Evolutionary conservation across 306 rosid species (phyloP), one percentile per base, ranked within the genome.

Genomic region (Trifolium pratense): DNA sequence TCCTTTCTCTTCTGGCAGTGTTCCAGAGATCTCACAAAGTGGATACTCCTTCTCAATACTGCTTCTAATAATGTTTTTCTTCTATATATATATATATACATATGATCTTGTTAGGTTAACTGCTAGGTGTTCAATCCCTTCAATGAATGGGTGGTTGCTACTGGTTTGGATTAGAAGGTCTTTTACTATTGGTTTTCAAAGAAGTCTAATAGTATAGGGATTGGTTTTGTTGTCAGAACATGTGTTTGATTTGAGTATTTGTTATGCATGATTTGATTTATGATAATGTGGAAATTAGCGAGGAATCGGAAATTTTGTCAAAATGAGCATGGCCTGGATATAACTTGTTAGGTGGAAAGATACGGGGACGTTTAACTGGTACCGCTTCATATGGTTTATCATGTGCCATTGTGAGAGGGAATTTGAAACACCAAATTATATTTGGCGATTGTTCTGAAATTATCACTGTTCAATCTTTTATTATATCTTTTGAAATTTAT

Each of bases 81-180:
- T 29, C 32, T 29, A 29, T 29, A 29, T 29, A 29, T 29, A 29
- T 29, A 29, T 4, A 29, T 25, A 25, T 0, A 13, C 14, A 31
- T 5, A 65, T 68, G 51, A 48, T 75, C 61, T 12, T 80, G 32
- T 57, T 79, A 94, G 97, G 99, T 91, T 48, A 94, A 88, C 82
- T 94, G 99, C 84, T 86, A 91, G 75, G 96, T 97, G 31, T 94
- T 94, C 87, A 94, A 91, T 84, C 97, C 99, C 73, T 91, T 89
- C 63, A 94, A 91, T 34, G 99, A 94, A 79, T 94, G 97, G 97
- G 89, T 94, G 56, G 96, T 94, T 73, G 99, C 97, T 56, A 94
- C 97, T 42, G 99, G 99, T 66, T 94, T 46, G 17, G 9, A 46
- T 46, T 46, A 14, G 52, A 14, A 14, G 53, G 20, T 48, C 18